phyloP scores from a whole-genome alignment of 2,329 filamentous ascomycete genomes.

The Ophiocordyceps robertsii region DNA sequence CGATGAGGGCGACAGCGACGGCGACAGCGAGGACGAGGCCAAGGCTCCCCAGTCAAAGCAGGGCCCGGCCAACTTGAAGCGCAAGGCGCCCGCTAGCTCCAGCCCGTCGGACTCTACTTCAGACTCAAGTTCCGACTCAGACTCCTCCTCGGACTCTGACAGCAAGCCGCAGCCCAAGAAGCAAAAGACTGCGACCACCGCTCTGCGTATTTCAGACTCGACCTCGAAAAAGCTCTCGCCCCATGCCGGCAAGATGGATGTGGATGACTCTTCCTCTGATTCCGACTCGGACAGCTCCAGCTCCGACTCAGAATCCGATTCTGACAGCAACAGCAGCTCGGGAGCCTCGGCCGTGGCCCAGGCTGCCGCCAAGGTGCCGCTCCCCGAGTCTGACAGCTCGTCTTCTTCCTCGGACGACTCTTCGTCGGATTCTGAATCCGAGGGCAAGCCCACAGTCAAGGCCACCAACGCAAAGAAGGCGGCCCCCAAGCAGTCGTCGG shows the following conservation, averaged over 20 bases:
- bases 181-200: slow-evolving; percentile 21
- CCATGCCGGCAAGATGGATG: slow-evolving; percentile 4
- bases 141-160: slow-evolving; percentile 28
- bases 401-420: slow-evolving; percentile 17
- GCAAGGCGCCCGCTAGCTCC: slow-evolving; percentile 21
- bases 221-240: slow-evolving; percentile 6
- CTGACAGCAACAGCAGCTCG: slow-evolving; percentile 13
- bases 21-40: slow-evolving; percentile 12
- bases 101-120: slow-evolving; percentile 3
- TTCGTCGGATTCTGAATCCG: slow-evolving; percentile 15
- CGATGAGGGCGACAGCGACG: slow-evolving; percentile 13
- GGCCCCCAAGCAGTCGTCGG: slow-evolving; percentile 19
- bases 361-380: slow-evolving; percentile 24
- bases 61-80: slow-evolving; percentile 21
- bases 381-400: slow-evolving; percentile 27
- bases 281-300: slow-evolving; percentile 20
- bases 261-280: slow-evolving; percentile 17
- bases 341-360: slow-evolving; percentile 15
- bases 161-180: slow-evolving; percentile 40
- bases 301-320: slow-evolving; percentile 21
- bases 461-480: slow-evolving; percentile 6
- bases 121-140: slow-evolving; percentile 19
- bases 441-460: slow-evolving; percentile 13
- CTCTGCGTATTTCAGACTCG: slow-evolving; percentile 5
- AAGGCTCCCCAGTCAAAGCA: slow-evolving; percentile 10